A percentile compares a stretch with the other conserved stretches of the same genome.
Evolutionary conservation across 345 rosid species (phyloP).

Genomic region (Sonneratia caseolaris): DNA sequence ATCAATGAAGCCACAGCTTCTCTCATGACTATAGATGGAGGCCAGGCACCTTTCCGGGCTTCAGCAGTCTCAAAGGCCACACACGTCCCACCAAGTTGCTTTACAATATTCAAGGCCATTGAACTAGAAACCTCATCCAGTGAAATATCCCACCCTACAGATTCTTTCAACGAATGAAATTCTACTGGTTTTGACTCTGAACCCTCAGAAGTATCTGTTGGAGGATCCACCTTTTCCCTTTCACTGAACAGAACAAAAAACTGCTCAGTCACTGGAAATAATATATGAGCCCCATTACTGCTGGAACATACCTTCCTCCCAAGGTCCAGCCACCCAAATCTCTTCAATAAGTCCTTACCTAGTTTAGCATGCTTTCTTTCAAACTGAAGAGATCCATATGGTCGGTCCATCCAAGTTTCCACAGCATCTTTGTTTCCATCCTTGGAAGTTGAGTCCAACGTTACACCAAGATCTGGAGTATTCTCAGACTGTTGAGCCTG

Average conservation of each 20-base stretch:
- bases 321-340: slow-evolving; percentile 78
- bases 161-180: slow-evolving; percentile 14
- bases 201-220: slow-evolving; percentile 21
- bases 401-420: slow-evolving; percentile 14
- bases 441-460: slow-evolving; percentile 12
- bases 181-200: slow-evolving; percentile 7
- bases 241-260: slow-evolving; percentile 39
- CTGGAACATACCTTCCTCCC: slow-evolving; percentile 51
- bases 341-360: slow-evolving; percentile 78
- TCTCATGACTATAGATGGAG: slow-evolving; percentile 52
- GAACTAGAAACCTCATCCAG: slow-evolving; percentile 38
- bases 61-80: slow-evolving; percentile 41
- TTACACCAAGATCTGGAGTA: slow-evolving; percentile 15
- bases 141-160: slow-evolving; percentile 17
- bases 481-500: slow-evolving; percentile 19
- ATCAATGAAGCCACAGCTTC: slow-evolving; percentile 46
- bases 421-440: slow-evolving; percentile 12
- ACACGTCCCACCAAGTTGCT: slow-evolving; percentile 47
- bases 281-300: slow-evolving; percentile 43
- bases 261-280: slow-evolving; percentile 68
- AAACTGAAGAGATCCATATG: slow-evolving; percentile 41
- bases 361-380: slow-evolving; percentile 57
- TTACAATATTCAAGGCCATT: slow-evolving; percentile 44
- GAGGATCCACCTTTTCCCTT: slow-evolving; percentile 22
- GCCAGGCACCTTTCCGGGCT: slow-evolving; percentile 41